Percentiles rank a stretch among this genome's conserved stretches.
These are phyloP conservation scores for Eucalyptus polyanthemos DNA, from an alignment of 345 rosid genomes.

Conservation along the genomic window DNA sequence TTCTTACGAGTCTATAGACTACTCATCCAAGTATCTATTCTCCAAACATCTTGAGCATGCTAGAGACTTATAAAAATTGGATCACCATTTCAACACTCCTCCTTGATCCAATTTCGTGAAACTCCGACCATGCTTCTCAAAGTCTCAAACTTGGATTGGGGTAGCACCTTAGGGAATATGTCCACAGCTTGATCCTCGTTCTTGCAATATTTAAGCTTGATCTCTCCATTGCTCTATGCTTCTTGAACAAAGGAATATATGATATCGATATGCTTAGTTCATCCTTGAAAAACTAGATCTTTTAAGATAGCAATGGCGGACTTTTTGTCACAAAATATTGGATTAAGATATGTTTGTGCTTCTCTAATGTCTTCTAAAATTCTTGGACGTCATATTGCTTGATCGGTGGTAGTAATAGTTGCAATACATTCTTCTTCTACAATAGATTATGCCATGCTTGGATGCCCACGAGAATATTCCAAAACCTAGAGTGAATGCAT, in stretches of 20 bases:
- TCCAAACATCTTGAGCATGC: neutral
- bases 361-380: neutral
- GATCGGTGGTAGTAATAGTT: neutral
- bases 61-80: neutral
- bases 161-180: no score
- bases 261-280: neutral
- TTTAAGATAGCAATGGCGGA: neutral
- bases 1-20: neutral
- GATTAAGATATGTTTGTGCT: neutral
- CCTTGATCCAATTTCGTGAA: no score
- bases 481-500: neutral
- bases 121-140: no score
- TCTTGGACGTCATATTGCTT: neutral
- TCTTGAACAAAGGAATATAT: no score
- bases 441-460: neutral
- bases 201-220: no score
- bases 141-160: no score
- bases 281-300: neutral
- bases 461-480: neutral
- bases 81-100: neutral
- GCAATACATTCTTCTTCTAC: neutral
- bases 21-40: neutral
- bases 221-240: no score
- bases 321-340: neutral
- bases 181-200: no score